Percentiles rank a stretch among this genome's conserved stretches.
Conservation (phyloP, 192 early-diverging fungal genomes). For the Coemansia sp. region DNA sequence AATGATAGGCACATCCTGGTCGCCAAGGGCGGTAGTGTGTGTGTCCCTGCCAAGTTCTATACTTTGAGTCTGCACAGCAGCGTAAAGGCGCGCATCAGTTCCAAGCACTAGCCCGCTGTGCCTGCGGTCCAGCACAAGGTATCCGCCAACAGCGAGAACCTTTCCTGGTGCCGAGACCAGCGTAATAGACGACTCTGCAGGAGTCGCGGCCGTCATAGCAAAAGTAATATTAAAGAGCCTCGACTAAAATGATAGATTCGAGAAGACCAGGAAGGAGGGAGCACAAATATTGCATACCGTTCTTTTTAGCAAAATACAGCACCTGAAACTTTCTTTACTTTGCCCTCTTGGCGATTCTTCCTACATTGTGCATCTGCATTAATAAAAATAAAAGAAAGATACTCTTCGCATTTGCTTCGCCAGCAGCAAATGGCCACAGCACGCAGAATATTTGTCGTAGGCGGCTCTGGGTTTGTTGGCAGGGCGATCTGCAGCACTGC, state of each 20-base stretch:
- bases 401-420: not conserved
- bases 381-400: too few species aligned
- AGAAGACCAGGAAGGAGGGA: not conserved
- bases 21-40: not conserved
- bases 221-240: not conserved
- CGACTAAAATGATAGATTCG: not conserved
- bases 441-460: conserved; percentile 59
- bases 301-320: not conserved
- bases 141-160: conserved; percentile 90
- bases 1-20: conserved; percentile 32
- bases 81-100: conserved; percentile 82
- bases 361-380: not conserved
- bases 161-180: conserved; percentile 93
- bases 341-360: not conserved
- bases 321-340: not conserved
- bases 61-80: conserved; percentile 54
- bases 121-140: conserved; percentile 83
- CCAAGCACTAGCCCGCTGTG: conserved; percentile 84
- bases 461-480: conserved; percentile 64
- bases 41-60: conserved; percentile 2
- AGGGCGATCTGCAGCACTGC: conserved; percentile 52
- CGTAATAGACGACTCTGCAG: conserved; percentile 12
- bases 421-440: conserved; percentile 15
- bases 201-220: conserved; percentile 6
- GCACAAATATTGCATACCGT: too few species aligned